Conservation (phyloP, 2,329 filamentous ascomycete species). For the Karstenula rhodostoma region DNA sequence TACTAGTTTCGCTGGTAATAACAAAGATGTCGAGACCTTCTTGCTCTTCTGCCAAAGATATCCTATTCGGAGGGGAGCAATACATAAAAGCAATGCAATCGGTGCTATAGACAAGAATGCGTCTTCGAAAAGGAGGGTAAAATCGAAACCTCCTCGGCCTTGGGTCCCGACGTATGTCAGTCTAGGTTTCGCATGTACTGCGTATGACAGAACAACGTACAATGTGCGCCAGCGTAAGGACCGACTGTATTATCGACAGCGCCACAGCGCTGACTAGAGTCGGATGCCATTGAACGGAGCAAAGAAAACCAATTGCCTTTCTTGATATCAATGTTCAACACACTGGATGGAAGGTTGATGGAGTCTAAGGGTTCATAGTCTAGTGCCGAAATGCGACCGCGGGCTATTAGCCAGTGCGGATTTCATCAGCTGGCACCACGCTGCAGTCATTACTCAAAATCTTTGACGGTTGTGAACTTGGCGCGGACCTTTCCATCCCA, state of each 20-base stretch:
- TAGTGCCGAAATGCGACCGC: conserved; percentile 23
- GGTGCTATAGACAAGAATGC: conserved; percentile 44
- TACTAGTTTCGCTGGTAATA: conserved; percentile 41
- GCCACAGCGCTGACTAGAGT: conserved; percentile 26
- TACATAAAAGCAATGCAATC: conserved; percentile 37
- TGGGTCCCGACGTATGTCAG: not conserved
- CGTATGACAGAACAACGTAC: conserved; percentile 14
- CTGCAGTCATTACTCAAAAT: conserved; percentile 22
- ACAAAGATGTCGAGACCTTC: conserved; percentile 33
- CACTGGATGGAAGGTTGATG: conserved; percentile 32
- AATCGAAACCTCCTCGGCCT: conserved; percentile 48
- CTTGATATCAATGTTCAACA: conserved; percentile 25
- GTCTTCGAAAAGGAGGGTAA: conserved; percentile 49
- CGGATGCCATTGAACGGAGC: conserved; percentile 32
- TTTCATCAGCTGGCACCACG: conserved; percentile 33
- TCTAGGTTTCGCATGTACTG: not conserved
- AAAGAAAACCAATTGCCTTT: conserved; percentile 31
- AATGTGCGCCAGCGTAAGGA: conserved; percentile 38
- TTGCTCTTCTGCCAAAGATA: conserved; percentile 35
- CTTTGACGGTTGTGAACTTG: conserved; percentile 7
- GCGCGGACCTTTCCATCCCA: not conserved
- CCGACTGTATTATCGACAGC: conserved; percentile 43
- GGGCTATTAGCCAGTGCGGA: conserved; percentile 22
- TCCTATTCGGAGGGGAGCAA: conserved; percentile 39
- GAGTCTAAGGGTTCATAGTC: conserved; percentile 26